Evolutionary conservation across 768 basidiomycete genomes (phyloP), one percentile per base, ranked within the genome.

Genomic region (Grammothele lineata): DNA sequence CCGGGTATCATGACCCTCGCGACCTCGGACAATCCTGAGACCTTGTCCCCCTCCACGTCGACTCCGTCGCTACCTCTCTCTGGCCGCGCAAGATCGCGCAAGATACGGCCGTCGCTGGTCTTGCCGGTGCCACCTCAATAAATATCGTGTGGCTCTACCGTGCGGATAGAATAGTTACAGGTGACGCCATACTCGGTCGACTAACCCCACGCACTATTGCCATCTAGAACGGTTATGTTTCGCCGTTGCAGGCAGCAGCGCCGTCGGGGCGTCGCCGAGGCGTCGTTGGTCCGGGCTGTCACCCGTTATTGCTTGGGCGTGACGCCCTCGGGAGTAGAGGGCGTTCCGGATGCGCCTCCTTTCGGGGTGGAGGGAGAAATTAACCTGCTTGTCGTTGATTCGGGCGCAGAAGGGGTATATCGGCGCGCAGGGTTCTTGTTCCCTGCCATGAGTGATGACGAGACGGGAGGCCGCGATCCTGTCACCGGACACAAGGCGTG

Each of bases 301-400:
- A 48, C 40, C 12, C 50, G 55, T 17, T 54, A 40, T 46, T 54
- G 50, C 47, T 53, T 57, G 2, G 60, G 57, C 6, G 43, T 55
- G 15, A 45, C 33, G 5, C 43, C 53, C 1, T 44, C 43, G n/a
- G 8, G 50, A 36, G 21, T 48, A 43, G 42, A 9, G 44, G 40
- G 21, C 7, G n/a, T 43, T 14, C 25, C 44, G 18, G 45, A 34
- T 2, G 41, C 24, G 15, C 22, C 41, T 21, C 35, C 45, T 17
- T 14, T 12, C 10, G 47, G 38, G 11, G 27, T 45, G 36, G 55
- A 57, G 43, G 38, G 47, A 11, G 39, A 52, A 26, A 34, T 57
- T 9, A 46, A 36, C 33, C 40, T 51, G 24, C 44, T 45, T n/a
- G 35, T 37, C n/a, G 11, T n/a, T 4, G 36, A 46, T 21, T 21